Evolutionary conservation across 2,329 filamentous ascomycete genomes (phyloP).

Genomic region (Coniochaeta pulveracea): DNA sequence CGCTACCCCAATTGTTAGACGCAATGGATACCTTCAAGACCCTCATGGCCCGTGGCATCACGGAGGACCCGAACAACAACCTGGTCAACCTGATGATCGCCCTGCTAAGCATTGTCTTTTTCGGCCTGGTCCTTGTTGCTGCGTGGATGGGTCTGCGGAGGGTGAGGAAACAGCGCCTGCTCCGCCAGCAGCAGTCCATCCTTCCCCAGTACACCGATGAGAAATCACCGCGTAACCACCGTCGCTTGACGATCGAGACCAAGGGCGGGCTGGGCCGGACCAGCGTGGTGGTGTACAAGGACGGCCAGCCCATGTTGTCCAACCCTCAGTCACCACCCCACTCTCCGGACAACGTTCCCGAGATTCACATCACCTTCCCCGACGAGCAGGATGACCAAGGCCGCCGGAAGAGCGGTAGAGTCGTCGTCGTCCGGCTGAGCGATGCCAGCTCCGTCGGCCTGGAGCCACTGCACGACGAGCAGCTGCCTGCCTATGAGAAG

Average conservation of each 20-base stretch:
- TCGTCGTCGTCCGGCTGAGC: conserved; percentile 74
- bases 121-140: conserved; percentile 57
- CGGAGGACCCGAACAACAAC: conserved; percentile 30
- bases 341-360: conserved; percentile 74
- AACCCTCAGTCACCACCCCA: conserved; percentile 66
- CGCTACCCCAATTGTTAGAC: neutral
- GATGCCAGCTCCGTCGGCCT: conserved; percentile 81
- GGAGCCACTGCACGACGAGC: conserved; percentile 71
- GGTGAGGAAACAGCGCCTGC: conserved; percentile 35
- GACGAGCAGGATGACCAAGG: conserved; percentile 85
- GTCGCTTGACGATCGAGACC: conserved; percentile 47
- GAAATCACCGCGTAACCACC: conserved; percentile 38
- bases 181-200: conserved; percentile 30
- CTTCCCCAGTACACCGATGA: conserved; percentile 54
- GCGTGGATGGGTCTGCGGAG: conserved; percentile 64
- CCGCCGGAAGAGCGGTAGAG: conserved; percentile 70
- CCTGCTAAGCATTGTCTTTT: conserved; percentile 66
- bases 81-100: conserved; percentile 70
- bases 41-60: conserved; percentile 30
- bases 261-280: conserved; percentile 37
- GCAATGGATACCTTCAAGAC: conserved; percentile 26
- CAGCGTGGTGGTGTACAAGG: conserved; percentile 70
- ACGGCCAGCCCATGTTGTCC: conserved; percentile 62
- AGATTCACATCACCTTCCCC: conserved; percentile 97
- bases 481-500: conserved; percentile 82